Evolutionary conservation across 2,329 filamentous ascomycete genomes (phyloP), one percentile per base, ranked within the genome.

Genomic region (Hypoxylon sp.): DNA sequence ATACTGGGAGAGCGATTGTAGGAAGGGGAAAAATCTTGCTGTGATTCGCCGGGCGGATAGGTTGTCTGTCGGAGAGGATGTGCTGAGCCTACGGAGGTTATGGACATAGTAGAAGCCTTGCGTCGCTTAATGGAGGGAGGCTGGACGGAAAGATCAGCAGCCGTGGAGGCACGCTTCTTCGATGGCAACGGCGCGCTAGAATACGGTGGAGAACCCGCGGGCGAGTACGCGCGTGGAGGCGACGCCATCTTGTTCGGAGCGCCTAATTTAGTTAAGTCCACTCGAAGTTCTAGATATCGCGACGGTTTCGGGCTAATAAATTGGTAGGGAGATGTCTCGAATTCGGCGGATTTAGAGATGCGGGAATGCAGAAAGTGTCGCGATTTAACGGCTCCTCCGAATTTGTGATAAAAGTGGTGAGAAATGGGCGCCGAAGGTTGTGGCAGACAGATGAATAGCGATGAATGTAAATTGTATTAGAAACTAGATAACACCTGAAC

Each of bases 61-160:
- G 92, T 93, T 3, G 93, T 94, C 75, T 94, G 91, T 41, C 93
- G 91, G 1, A 96, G 87, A 1, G 91, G 91, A 70, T 93, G 91
- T 0, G 86, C 83, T 1, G 87, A 86, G 14, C 76, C 72, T 13
- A 77, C 75, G 6, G 87, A 87, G 7, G 84, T 79, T 25, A 84
- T 81, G 2, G 89, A 89, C 70, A 89, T 82, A 68, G 80, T 86
- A 11, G 90, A 93, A 5, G 89, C 85, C 76, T 94, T 94, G 75
- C 92, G 90, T 50, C 90, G 89, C 77, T 93, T 93, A 50, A 83
- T 79, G 14, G 82, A 77, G 82, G 84, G 2, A 80, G 81, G 49
- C 83, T 81, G 36, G 21, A 83, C 83, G 9, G 84, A 75, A 56
- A 84, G 82, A 68, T 88, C 81, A 59, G 86, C 85, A 55, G 86